Evolutionary conservation across 2,329 filamentous ascomycete species (phyloP), one percentile per base, ranked within the genome.

Genomic region (Penicillium glabrum): DNA sequence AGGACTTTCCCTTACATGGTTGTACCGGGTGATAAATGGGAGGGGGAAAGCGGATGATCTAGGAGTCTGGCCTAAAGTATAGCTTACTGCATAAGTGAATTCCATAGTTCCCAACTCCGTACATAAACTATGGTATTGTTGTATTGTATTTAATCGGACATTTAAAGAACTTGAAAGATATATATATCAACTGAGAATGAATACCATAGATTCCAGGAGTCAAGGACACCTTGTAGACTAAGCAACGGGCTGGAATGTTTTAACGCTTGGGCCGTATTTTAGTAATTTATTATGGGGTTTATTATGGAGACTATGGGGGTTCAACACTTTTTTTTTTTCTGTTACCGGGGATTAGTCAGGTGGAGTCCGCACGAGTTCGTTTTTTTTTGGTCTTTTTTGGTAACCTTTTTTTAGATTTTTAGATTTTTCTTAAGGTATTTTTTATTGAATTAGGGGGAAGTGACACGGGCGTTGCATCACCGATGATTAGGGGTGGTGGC

Each of bases 391-490:
- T 60, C 58, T 45, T 27, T 16, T 44, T 46, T 39, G 33, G n/a
- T 46, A 11, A 37, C 19, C 21, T 53, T 39, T 48, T 44, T 49
- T 19, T 29, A 59, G 53, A 58, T 31, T 31, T 31, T 31, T 31
- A 11, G 27, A 29, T 45, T 61, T 57, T 59, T 62, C 57, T 58
- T 57, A 45, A 11, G 44, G 44, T 43, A 56, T 60, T 61, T 61
- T 57, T 54, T 53, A 49, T 58, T 45, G 21, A 39, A 10, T 27
- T 50, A 33, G 24, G 14, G 24, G 19, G 35, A 43, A 56, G 62
- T 65, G 57, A 65, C 59, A 65, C 61, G 60, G 57, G 56, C 54
- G 61, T 64, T 65, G 62, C 62, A 65, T 64, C 62, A 64, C 61
- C 39, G 54, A 39, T 39, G 35, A 46, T 41, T 41, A 51, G 49